Conservation (phyloP, 2,329 filamentous ascomycete species). For the Aspergillus floridensis region DNA sequence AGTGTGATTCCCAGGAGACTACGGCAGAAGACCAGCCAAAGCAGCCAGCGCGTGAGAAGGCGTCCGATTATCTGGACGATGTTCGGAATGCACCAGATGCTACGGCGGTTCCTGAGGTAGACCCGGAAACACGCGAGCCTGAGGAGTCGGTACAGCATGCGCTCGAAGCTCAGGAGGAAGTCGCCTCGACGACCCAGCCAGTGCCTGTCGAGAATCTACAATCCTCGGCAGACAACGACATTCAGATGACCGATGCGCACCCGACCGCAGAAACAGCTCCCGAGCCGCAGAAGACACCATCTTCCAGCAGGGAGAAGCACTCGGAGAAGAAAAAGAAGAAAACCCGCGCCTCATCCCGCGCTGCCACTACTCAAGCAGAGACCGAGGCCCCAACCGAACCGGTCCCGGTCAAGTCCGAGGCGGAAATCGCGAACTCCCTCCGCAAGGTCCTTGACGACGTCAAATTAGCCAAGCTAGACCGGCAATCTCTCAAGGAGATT, state of each 20-base stretch:
- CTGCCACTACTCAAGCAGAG: not conserved
- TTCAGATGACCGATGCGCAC: conserved; percentile 16
- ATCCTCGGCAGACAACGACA: conserved; percentile 9
- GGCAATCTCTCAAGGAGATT: conserved; percentile 65
- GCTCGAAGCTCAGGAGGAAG: not conserved
- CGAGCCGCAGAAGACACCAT: not conserved
- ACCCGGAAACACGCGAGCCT: not conserved
- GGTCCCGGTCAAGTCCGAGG: not conserved
- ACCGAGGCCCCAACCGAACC: not conserved
- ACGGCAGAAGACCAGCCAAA: not conserved
- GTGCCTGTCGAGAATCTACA: not conserved
- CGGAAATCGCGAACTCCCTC: conserved; percentile 53
- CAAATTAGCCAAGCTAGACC: conserved; percentile 58
- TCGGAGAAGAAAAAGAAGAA: conserved; percentile 5
- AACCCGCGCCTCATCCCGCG: not conserved
- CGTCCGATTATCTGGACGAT: not conserved
- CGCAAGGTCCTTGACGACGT: conserved; percentile 59
- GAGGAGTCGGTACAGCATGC: not conserved
- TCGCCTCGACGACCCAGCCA: not conserved
- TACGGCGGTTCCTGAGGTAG: not conserved
- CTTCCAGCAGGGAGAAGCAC: not conserved
- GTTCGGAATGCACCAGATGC: not conserved
- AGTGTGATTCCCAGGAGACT: not conserved
- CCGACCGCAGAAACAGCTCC: not conserved
- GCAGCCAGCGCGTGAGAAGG: not conserved